A percentile compares a stretch with the other conserved stretches of the same genome.
Evolutionary conservation across 345 rosid genomes (phyloP).

Genomic region (Anastatica hierochuntica): DNA sequence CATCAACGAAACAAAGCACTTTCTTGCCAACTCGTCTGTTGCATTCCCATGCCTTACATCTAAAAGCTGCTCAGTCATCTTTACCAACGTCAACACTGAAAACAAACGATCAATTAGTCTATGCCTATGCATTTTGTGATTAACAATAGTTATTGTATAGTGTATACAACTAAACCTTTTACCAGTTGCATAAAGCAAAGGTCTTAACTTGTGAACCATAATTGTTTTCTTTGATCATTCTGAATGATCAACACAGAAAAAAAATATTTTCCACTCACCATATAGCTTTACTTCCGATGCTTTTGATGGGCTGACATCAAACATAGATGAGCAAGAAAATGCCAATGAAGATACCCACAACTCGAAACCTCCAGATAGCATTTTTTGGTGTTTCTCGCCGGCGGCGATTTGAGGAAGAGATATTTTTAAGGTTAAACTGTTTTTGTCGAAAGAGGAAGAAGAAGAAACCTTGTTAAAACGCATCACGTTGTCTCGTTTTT

Average conservation of each 20-base stretch:
- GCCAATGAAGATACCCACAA: constrained; percentile 63
- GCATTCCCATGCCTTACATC: constrained; percentile 32
- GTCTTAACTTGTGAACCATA: background rate
- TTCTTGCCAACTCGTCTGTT: constrained; percentile 29
- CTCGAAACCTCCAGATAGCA: constrained; percentile 42
- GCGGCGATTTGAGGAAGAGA: too few species aligned
- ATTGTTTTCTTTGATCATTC: background rate
- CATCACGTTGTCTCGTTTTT: too few species aligned
- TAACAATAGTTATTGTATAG: background rate
- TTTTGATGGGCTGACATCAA: constrained; percentile 32
- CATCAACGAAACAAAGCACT: constrained; percentile 49
- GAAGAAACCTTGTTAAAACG: too few species aligned
- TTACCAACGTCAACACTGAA: constrained; percentile 54
- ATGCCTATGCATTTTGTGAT: background rate
- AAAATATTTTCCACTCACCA: constrained; percentile 32
- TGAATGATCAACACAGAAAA: background rate
- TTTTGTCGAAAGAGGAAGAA: too few species aligned
- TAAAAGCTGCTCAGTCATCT: constrained; percentile 50
- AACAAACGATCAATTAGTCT: constrained; percentile 14
- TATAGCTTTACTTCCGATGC: constrained; percentile 54
- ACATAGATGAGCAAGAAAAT: constrained; percentile 31
- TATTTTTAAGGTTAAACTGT: too few species aligned
- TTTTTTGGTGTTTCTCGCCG: too few species aligned
- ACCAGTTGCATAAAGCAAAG: constrained; percentile 1
- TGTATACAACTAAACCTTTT: background rate